Percentiles rank a stretch among this genome's conserved stretches.
Conservation (phyloP, 164 flowering plant species). For the Stephania japonica region DNA sequence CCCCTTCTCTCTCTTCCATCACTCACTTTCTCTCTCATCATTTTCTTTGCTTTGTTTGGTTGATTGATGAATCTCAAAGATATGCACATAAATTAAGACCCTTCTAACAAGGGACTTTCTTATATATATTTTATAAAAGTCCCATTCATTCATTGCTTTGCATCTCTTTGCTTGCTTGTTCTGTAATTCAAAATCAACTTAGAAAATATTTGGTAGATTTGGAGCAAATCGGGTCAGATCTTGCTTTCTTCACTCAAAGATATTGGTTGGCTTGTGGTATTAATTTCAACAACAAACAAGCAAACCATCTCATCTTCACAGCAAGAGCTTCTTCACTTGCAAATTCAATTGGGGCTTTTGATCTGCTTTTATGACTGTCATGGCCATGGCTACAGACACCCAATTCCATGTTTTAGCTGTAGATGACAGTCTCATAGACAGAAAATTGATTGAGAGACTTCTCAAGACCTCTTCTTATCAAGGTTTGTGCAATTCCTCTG, state of each 20-base stretch:
- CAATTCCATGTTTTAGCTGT: constrained; percentile 38
- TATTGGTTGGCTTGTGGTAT: constrained; percentile 29
- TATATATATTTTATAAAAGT: too few species aligned
- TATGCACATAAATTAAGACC: background rate
- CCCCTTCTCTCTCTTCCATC: background rate
- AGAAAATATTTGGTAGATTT: constrained; percentile 19
- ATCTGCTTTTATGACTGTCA: background rate
- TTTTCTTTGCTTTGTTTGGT: background rate
- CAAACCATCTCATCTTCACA: background rate
- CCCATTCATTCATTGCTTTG: background rate
- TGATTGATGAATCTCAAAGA: background rate
- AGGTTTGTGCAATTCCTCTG: constrained; percentile 16
- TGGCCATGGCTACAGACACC: constrained; percentile 19
- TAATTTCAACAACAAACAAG: background rate
- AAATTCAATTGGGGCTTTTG: background rate
- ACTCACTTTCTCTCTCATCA: background rate
- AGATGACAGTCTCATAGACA: constrained; percentile 37
- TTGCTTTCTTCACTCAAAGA: constrained; percentile 29
- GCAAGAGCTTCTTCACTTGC: background rate
- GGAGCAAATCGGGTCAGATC: constrained; percentile 34
- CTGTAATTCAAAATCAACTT: constrained; percentile 26
- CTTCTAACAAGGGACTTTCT: too few species aligned
- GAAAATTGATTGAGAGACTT: constrained; percentile 41
- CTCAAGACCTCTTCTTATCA: constrained; percentile 38
- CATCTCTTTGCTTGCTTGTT: constrained; percentile 25